Conservation (phyloP, 176 grass and related monocot genomes). For the Cenchrus americanus region DNA sequence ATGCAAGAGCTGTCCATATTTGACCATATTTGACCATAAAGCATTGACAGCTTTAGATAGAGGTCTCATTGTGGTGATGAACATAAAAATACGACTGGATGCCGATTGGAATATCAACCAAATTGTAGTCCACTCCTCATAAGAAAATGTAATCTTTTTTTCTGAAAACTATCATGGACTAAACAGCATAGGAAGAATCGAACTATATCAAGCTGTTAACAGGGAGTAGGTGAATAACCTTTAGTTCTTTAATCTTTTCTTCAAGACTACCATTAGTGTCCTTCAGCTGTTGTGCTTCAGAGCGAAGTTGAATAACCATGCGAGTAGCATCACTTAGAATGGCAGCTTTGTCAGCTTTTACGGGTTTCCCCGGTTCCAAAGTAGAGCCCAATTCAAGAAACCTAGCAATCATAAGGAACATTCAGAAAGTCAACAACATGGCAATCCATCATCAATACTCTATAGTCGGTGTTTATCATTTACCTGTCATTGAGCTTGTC, state of each 20-base stretch:
- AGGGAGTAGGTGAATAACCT: slow-evolving; percentile 43
- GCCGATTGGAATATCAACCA: not conserved
- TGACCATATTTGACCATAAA: not conserved
- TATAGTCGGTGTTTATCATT: not conserved
- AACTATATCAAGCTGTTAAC: not conserved
- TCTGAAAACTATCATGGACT: not conserved
- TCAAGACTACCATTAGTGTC: slow-evolving; percentile 68
- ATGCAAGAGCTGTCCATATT: not conserved
- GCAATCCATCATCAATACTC: not conserved
- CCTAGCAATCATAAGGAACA: slow-evolving; percentile 45
- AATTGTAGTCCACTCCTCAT: not conserved
- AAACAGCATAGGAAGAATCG: not conserved
- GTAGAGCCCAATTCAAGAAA: slow-evolving; percentile 71
- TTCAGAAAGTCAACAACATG: not conserved
- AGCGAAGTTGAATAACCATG: slow-evolving; percentile 71
- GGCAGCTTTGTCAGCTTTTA: slow-evolving; percentile 71
- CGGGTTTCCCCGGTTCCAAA: slow-evolving; percentile 71
- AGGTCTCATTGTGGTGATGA: not conserved
- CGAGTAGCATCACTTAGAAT: slow-evolving; percentile 73
- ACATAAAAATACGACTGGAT: not conserved
- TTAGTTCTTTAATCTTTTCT: slow-evolving; percentile 80
- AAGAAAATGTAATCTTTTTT: not conserved
- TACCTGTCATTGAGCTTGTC: slow-evolving; percentile 78
- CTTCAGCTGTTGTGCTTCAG: slow-evolving; percentile 66
- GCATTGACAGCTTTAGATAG: not conserved